Evolutionary conservation across 2,329 filamentous ascomycete genomes (phyloP).

Genomic region (Ophiosphaerella narmari): DNA sequence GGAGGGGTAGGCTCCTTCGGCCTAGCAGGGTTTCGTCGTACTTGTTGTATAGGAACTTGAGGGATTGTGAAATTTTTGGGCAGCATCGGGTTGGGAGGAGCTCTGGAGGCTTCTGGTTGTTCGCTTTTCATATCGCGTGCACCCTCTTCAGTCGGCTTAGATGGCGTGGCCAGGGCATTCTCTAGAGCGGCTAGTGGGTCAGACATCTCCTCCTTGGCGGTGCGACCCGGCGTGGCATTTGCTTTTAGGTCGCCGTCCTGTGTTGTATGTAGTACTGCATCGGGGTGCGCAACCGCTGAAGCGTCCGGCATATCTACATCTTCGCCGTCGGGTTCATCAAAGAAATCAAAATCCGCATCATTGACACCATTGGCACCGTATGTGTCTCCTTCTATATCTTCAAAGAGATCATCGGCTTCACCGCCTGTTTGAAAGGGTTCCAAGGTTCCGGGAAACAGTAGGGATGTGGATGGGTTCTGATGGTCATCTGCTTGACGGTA

Average conservation of each 20-base stretch:
- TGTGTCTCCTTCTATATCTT: constrained; percentile 68
- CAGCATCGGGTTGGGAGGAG: not conserved
- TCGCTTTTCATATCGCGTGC: constrained; percentile 4
- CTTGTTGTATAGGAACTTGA: not conserved
- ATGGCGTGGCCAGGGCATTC: constrained; percentile 26
- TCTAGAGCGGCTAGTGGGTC: constrained; percentile 38
- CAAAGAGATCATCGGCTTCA: constrained; percentile 63
- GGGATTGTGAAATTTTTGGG: not conserved
- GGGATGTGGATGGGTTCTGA: constrained; percentile 30
- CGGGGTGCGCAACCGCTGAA: constrained; percentile 19
- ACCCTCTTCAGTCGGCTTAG: constrained; percentile 2
- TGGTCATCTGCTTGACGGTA: constrained; percentile 18
- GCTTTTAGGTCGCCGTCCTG: constrained; percentile 1
- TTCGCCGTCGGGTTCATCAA: constrained; percentile 65
- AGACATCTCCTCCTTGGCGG: constrained; percentile 27
- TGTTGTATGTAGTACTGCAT: not conserved
- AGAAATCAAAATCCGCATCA: constrained; percentile 83
- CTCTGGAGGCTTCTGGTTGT: not conserved
- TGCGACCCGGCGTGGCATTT: not conserved
- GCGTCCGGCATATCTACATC: constrained; percentile 42
- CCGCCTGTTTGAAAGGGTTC: constrained; percentile 30
- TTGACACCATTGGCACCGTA: constrained; percentile 78
- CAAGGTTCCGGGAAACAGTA: constrained; percentile 20
- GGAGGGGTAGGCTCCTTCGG: constrained; percentile 40
- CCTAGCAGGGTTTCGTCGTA: not conserved